Percentiles rank a stretch among this genome's conserved stretches.
phyloP scores from a whole-genome alignment of 2,329 filamentous ascomycete genomes.

The Periglandula ipomoeae region DNA sequence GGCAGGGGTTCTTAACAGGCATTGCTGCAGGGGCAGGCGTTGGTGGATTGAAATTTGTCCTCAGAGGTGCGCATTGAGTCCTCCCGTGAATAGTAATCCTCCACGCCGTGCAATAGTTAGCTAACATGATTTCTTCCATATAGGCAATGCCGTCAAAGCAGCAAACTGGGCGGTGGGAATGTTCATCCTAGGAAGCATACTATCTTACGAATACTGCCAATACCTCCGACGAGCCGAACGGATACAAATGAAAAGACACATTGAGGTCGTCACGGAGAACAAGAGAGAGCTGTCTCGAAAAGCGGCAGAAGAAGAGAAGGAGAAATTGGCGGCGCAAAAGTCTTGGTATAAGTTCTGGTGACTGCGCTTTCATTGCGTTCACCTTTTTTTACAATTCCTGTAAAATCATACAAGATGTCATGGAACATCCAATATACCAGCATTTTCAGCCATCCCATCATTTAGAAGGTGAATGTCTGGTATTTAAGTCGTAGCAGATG shows the following conservation, averaged over 20 bases:
- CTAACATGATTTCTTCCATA: not conserved
- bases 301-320: slow-evolving; percentile 32
- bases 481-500: too few relatives aligned
- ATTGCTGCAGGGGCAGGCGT: slow-evolving; percentile 71
- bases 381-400: not conserved
- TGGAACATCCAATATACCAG: not conserved
- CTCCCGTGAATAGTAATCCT: not conserved
- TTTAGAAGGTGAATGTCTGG: too few relatives aligned
- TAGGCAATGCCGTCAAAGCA: slow-evolving; percentile 35
- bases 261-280: slow-evolving; percentile 54
- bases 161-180: slow-evolving; percentile 80
- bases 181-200: slow-evolving; percentile 61
- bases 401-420: not conserved
- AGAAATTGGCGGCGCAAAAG: slow-evolving; percentile 26
- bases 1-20: slow-evolving; percentile 73
- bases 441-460: too few relatives aligned
- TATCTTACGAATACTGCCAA: slow-evolving; percentile 78
- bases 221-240: slow-evolving; percentile 64
- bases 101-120: not conserved
- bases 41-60: slow-evolving; percentile 63
- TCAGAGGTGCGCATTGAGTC: slow-evolving; percentile 50
- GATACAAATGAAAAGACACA: slow-evolving; percentile 73
- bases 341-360: slow-evolving; percentile 52
- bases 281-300: slow-evolving; percentile 37
- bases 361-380: slow-evolving; percentile 6